Evolutionary conservation across 768 basidiomycete species (phyloP).

Genomic region (Xerocomellus amylosporus): DNA sequence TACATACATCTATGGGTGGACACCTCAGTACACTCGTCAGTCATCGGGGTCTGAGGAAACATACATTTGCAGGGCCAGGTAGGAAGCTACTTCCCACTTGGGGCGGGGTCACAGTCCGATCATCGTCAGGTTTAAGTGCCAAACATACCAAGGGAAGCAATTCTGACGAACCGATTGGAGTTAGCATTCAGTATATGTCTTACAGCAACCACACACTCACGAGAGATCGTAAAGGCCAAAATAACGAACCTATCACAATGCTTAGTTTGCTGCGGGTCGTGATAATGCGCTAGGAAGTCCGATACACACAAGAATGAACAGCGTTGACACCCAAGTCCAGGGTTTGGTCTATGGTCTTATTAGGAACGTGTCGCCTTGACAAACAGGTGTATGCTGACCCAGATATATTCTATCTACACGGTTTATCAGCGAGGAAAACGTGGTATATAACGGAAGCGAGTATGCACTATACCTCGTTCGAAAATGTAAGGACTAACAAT

Average conservation of each 20-base stretch:
- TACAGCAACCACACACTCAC: background rate
- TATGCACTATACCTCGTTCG: conserved; percentile 3
- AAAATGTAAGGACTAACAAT: conserved; percentile 7
- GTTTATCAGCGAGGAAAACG: background rate
- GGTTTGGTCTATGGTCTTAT: background rate
- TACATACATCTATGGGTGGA: background rate
- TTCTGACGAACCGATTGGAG: background rate
- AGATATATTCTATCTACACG: conserved; percentile 10
- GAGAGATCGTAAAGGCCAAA: background rate
- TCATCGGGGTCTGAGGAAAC: background rate
- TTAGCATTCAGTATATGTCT: background rate
- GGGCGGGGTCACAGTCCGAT: too few species aligned
- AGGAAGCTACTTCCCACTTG: conserved; percentile 10
- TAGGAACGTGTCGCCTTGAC: background rate
- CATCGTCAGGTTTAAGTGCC: background rate
- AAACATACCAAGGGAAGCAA: background rate
- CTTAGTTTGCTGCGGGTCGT: background rate
- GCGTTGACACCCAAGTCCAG: conserved; percentile 8
- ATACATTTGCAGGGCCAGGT: conserved; percentile 4
- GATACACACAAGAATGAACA: conserved; percentile 8
- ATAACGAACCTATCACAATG: conserved; percentile 9
- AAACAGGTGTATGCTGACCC: background rate
- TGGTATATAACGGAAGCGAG: background rate
- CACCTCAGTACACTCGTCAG: background rate
- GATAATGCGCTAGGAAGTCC: background rate